These are phyloP conservation scores for Stenogyne calaminthoides DNA, from an alignment of 305 asterid genomes.

Conservation along the genomic window DNA sequence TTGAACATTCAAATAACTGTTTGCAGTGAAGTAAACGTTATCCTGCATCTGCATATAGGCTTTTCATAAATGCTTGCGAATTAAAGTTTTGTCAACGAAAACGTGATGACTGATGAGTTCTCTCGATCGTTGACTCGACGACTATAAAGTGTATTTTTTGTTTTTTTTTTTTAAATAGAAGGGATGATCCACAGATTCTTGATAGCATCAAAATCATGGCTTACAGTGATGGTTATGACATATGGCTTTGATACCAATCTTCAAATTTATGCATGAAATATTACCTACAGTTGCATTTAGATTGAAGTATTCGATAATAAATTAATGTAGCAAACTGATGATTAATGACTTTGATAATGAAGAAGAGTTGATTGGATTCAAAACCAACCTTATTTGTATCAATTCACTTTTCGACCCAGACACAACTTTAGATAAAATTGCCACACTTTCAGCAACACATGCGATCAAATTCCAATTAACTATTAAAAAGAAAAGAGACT, in stretches of 20 bases:
- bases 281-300: too few species aligned
- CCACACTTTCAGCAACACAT: too few species aligned
- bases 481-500: too few species aligned
- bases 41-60: neutral
- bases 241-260: neutral
- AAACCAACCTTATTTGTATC: too few species aligned
- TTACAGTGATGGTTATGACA: too few species aligned
- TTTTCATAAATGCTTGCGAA: neutral
- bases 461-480: too few species aligned
- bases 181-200: too few species aligned
- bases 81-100: neutral
- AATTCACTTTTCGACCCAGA: neutral
- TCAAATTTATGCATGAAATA: neutral
- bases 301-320: neutral
- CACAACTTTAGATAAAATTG: too few species aligned
- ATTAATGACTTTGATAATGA: too few species aligned
- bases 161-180: constrained; percentile 25
- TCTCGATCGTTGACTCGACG: neutral
- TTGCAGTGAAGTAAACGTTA: neutral
- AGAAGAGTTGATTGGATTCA: too few species aligned
- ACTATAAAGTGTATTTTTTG: neutral
- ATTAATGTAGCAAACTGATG: neutral
- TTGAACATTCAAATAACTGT: neutral
- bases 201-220: neutral
- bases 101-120: neutral